Evolutionary conservation across 371 early-diverging fungal species (phyloP).

Genomic region (Racocetra persica): DNA sequence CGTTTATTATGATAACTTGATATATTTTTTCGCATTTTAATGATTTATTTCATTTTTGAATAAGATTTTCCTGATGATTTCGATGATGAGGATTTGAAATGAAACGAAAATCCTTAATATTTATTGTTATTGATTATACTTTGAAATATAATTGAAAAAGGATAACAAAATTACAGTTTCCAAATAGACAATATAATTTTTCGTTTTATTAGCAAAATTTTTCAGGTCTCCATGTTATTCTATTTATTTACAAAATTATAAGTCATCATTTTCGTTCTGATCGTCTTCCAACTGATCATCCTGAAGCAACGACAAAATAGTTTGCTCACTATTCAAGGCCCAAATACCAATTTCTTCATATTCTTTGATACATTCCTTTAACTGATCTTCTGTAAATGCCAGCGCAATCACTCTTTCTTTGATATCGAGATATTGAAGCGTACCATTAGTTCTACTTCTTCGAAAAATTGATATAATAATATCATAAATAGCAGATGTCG

Average conservation of each 20-base stretch:
- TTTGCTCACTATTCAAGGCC: constrained; percentile 71
- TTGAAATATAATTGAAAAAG: too few species aligned
- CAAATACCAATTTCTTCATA: constrained; percentile 80
- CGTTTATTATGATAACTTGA: background rate
- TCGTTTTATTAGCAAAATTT: too few species aligned
- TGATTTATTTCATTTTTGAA: background rate
- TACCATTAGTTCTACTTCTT: too few species aligned
- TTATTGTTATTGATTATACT: too few species aligned
- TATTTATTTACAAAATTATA: too few species aligned
- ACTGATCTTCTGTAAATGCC: constrained; percentile 80
- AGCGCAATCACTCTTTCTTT: constrained; percentile 61
- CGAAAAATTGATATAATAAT: constrained; percentile 16
- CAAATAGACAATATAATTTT: too few species aligned
- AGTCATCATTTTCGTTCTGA: background rate
- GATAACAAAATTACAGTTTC: too few species aligned
- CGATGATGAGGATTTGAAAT: constrained; percentile 42
- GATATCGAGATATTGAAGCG: too few species aligned
- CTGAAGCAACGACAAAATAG: constrained; percentile 53
- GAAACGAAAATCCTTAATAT: background rate
- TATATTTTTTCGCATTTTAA: background rate
- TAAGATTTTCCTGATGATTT: constrained; percentile 42
- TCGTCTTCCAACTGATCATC: background rate
- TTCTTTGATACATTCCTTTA: constrained; percentile 70
- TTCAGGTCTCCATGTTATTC: too few species aligned
- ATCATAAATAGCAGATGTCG: background rate